Conservation (phyloP, 306 rosid genomes). For the Benincasa hispida region DNA sequence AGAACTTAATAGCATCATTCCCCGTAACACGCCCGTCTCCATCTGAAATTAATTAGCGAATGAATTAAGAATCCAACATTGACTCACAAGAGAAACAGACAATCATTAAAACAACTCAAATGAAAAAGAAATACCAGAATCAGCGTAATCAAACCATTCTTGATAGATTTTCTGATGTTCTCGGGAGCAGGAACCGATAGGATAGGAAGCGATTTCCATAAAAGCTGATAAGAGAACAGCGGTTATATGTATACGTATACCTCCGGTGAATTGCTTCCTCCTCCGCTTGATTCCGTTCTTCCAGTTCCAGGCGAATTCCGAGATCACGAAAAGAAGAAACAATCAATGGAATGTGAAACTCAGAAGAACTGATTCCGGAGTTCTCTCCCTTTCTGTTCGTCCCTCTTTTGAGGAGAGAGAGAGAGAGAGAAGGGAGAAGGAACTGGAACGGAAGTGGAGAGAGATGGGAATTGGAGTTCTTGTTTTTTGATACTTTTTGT, state of each 20-base stretch:
- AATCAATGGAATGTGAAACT: background rate
- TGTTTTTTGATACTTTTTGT: background rate
- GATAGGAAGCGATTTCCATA: conserved; percentile 58
- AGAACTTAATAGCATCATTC: conserved; percentile 66
- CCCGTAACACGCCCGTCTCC: conserved; percentile 86
- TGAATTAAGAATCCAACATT: background rate
- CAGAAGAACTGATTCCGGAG: background rate
- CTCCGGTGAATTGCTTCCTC: background rate
- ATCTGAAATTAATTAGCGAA: conserved; percentile 29
- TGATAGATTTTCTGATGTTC: conserved; percentile 45
- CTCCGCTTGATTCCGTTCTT: background rate
- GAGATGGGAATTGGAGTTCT: background rate
- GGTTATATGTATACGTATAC: background rate
- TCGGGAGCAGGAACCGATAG: conserved; percentile 34
- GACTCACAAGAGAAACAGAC: background rate
- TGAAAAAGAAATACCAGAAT: conserved; percentile 39
- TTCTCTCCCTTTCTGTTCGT: background rate
- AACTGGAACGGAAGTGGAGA: background rate
- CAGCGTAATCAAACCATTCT: conserved; percentile 79
- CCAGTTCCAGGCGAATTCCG: background rate
- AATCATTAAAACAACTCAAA: background rate
- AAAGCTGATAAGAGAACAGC: background rate
- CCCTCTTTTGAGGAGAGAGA: background rate
- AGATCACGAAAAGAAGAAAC: background rate
- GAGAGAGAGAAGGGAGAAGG: background rate